phyloP scores from a whole-genome alignment of 1,284 basidiomycete genomes.

The Lentinula novae-zelandiae region DNA sequence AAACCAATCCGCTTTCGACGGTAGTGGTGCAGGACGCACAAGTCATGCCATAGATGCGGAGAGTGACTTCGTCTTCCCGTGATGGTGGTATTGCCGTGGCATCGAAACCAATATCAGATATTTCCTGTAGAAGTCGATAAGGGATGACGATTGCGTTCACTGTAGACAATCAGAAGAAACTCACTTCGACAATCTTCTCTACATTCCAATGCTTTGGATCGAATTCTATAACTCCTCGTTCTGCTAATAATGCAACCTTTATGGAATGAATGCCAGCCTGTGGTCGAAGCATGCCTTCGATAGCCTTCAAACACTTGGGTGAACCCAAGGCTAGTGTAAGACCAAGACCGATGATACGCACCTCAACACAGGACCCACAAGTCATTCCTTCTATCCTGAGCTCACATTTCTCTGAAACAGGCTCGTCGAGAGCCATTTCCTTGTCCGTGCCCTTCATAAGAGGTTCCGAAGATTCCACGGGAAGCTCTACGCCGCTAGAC shows the following conservation, averaged over 20 bases:
- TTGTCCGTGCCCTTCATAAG: conserved; percentile 25
- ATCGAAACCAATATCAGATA: conserved; percentile 91
- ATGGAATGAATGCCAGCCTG: conserved; percentile 86
- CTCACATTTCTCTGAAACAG: conserved; percentile 51
- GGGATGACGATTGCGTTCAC: conserved; percentile 14
- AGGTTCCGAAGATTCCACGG: conserved; percentile 29
- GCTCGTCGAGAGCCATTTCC: conserved; percentile 14
- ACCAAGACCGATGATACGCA: conserved; percentile 29
- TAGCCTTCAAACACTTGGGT: conserved; percentile 60
- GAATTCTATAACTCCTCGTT: conserved; percentile 89
- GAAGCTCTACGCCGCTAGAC: conserved; percentile 21
- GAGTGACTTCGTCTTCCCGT: conserved; percentile 61
- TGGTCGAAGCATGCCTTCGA: conserved; percentile 84
- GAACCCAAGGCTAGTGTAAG: neutral
- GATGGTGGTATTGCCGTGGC: conserved; percentile 68
- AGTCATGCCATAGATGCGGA: conserved; percentile 90
- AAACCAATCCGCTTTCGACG: conserved; percentile 69
- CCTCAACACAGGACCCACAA: conserved; percentile 88
- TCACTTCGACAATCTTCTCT: conserved; percentile 74
- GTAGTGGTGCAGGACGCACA: conserved; percentile 80
- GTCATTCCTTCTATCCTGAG: conserved; percentile 90
- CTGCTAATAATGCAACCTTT: conserved; percentile 92
- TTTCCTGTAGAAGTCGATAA: conserved; percentile 54
- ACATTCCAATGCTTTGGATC: conserved; percentile 79
- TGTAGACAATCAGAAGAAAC: conserved; percentile 21